Conservation (phyloP, 1,284 basidiomycete species). For the Malassezia sympodialis region DNA sequence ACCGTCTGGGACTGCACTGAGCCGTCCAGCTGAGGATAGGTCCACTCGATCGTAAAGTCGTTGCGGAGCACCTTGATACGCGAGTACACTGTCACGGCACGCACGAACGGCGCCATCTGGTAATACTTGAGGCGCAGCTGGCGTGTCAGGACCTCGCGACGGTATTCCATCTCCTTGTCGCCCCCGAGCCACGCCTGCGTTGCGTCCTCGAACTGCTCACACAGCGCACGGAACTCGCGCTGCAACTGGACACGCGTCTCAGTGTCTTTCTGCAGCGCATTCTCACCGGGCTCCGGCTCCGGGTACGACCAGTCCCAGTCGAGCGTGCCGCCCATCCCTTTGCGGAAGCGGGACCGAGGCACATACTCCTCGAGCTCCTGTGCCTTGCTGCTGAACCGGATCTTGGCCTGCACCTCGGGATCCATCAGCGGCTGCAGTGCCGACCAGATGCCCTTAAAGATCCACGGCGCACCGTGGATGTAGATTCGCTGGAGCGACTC, state of each 20-base stretch:
- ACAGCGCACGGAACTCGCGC: constrained; percentile 34
- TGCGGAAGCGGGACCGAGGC: constrained; percentile 34
- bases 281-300: constrained; percentile 43
- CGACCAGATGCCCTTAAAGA: constrained; percentile 48
- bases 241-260: constrained; percentile 35
- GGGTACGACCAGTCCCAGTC: constrained; percentile 48
- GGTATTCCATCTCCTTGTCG: constrained; percentile 28
- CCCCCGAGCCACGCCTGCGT: constrained; percentile 38
- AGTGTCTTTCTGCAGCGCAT: constrained; percentile 39
- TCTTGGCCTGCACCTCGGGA: constrained; percentile 46
- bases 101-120: constrained; percentile 38
- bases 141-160: constrained; percentile 37
- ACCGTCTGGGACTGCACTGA: constrained; percentile 27
- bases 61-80: constrained; percentile 37
- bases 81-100: constrained; percentile 43
- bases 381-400: constrained; percentile 45
- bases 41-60: constrained; percentile 37
- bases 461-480: constrained; percentile 46
- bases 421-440: constrained; percentile 46
- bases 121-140: constrained; percentile 44
- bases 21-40: constrained; percentile 42
- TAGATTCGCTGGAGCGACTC: constrained; percentile 48
- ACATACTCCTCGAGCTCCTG: constrained; percentile 40
- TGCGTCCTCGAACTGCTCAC: constrained; percentile 31
- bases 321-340: constrained; percentile 47